These are phyloP conservation scores for Pleurotus platypus DNA, from an alignment of 768 basidiomycete species.

Conservation along the genomic window DNA sequence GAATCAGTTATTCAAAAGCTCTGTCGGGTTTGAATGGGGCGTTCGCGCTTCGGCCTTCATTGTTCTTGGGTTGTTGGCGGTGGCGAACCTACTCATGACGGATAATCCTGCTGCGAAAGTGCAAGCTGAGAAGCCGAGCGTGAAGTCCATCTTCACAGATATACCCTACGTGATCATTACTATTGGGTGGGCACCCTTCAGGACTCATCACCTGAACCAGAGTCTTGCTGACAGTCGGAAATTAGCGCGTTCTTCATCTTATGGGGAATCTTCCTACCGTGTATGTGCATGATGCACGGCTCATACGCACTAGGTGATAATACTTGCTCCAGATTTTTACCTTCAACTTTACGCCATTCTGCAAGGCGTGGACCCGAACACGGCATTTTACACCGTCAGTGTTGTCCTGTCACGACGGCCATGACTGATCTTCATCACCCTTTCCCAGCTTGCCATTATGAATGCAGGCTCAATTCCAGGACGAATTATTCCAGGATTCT, in stretches of 20 bases:
- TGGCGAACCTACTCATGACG: slow-evolving; percentile 33
- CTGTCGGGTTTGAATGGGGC: slow-evolving; percentile 42
- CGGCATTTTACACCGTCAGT: slow-evolving; percentile 46
- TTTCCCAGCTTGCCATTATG: slow-evolving; percentile 41
- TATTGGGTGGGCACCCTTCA: slow-evolving; percentile 26
- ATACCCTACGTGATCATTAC: slow-evolving; percentile 32
- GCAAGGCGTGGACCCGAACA: slow-evolving; percentile 33
- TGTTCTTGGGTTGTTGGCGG: slow-evolving; percentile 29
- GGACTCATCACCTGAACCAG: not conserved
- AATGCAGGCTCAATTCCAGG: slow-evolving; percentile 52
- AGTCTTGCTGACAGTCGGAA: not conserved
- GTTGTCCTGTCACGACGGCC: not conserved
- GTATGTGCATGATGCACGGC: slow-evolving; percentile 22
- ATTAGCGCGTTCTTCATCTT: slow-evolving; percentile 36
- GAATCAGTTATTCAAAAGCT: slow-evolving; percentile 38
- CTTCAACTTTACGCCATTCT: slow-evolving; percentile 47
- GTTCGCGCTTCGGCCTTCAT: slow-evolving; percentile 40
- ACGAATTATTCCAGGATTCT: slow-evolving; percentile 50
- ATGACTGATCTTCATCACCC: not conserved
- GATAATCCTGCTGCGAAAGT: slow-evolving; percentile 14
- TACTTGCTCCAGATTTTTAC: slow-evolving; percentile 40
- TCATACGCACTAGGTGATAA: not conserved
- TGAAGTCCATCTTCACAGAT: slow-evolving; percentile 30
- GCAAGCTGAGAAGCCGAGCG: slow-evolving; percentile 1
- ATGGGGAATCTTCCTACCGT: slow-evolving; percentile 48